Conservation (phyloP, 140 eudicot species). For the Ambrosia hybrid region DNA sequence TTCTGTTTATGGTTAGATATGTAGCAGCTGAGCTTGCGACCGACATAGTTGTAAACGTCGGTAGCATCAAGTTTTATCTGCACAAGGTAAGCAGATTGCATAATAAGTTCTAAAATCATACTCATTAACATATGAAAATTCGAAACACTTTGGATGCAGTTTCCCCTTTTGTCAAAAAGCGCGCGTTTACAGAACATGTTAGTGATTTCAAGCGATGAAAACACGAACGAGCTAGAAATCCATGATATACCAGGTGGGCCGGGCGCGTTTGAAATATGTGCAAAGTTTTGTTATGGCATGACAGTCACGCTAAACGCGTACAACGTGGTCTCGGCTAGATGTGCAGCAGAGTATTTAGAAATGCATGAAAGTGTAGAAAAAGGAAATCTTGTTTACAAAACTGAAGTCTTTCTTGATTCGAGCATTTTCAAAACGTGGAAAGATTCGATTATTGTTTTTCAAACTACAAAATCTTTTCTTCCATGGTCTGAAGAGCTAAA, state of each 20-base stretch:
- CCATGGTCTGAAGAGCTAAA: slow-evolving; percentile 86
- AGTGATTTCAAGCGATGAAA: slow-evolving; percentile 45
- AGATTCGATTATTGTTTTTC: slow-evolving; percentile 87
- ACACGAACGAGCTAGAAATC: slow-evolving; percentile 44
- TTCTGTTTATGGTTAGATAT: slow-evolving; percentile 40
- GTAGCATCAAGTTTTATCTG: slow-evolving; percentile 55
- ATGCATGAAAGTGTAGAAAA: slow-evolving; percentile 81
- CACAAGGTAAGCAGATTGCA: slow-evolving; percentile 50
- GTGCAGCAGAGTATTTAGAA: slow-evolving; percentile 93
- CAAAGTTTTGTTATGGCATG: slow-evolving; percentile 89
- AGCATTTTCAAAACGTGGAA: slow-evolving; percentile 88
- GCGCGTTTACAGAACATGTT: slow-evolving; percentile 69
- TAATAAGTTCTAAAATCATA: background rate
- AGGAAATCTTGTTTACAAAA: slow-evolving; percentile 79
- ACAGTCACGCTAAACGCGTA: slow-evolving; percentile 82
- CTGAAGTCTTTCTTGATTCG: slow-evolving; percentile 77
- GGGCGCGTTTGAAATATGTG: slow-evolving; percentile 81
- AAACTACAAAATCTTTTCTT: slow-evolving; percentile 71
- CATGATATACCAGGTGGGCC: slow-evolving; percentile 92
- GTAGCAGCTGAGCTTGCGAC: slow-evolving; percentile 59
- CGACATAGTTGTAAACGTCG: slow-evolving; percentile 52
- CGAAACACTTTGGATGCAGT: slow-evolving; percentile 43
- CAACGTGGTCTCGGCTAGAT: slow-evolving; percentile 78
- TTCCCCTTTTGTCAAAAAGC: slow-evolving; percentile 90
- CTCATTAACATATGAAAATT: background rate